Evolutionary conservation across 768 basidiomycete species (phyloP), one percentile per base, ranked within the genome.

Genomic region (Hygrocybe punicea): DNA sequence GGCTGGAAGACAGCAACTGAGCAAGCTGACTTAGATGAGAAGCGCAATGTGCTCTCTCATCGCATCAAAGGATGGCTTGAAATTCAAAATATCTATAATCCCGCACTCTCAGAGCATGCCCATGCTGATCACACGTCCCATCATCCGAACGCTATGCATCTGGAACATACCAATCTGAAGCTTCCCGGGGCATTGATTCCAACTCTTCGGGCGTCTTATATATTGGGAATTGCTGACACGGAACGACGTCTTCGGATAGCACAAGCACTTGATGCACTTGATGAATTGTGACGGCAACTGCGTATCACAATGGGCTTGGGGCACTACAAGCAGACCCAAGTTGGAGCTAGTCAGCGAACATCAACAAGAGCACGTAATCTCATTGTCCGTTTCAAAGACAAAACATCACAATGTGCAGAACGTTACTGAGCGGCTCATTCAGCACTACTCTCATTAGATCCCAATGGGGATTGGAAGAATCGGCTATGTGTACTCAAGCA

Each of bases 281-380:
- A 8, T 10, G 58, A 49, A 21, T 47, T 59, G 4, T 29, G 53
- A 19, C 45, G 46, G 2, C 58, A 48, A 14, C 54, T 59, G 6
- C 54, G 58, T 5, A 55, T 59, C 47, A 55, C 58, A 10, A 54
- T 51, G 21, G 54, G 58, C 10, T 29, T 59, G 23, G 7, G 34
- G 10, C 33, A 55, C 29, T 59, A 48, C 53, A 55, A 55, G 24
- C 14, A 37, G 17, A 59, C 35, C 5, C 44, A 59, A 17, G 25
- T 59, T 6, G 58, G 46, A 0, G 21, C 46, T 25, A 46, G 54
- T 23, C 58, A 59, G 33, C 14, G 54, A 25, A 13, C 58, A 11
- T 49, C 35, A 7, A 59, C 58, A 11, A 55, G 36, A 23, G 58
- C 58, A 23, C 35, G 37, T 3, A 21, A 33, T 1, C 58, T 55